These are phyloP conservation scores for Panus rudis DNA, from an alignment of 768 basidiomycete species.

Conservation along the genomic window DNA sequence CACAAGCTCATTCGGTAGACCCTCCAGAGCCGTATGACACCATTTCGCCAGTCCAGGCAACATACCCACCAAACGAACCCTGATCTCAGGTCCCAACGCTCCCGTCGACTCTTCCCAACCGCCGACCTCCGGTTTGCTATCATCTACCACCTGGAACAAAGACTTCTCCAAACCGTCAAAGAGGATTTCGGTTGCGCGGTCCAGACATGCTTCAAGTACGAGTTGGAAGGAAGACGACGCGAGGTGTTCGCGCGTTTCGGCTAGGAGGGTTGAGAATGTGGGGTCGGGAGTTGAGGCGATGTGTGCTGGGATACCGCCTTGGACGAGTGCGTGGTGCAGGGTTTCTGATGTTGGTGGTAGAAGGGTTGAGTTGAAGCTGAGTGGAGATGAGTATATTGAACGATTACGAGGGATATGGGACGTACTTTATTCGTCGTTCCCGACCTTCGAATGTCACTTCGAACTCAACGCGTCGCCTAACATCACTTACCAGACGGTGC, in stretches of 20 bases:
- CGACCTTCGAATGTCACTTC: slow-evolving; percentile 56
- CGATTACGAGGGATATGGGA: slow-evolving; percentile 4
- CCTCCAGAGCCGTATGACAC: slow-evolving; percentile 62
- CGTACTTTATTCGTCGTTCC: slow-evolving; percentile 51
- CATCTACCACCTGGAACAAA: slow-evolving; percentile 41
- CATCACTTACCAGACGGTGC: slow-evolving; percentile 60
- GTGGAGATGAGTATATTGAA: slow-evolving; percentile 4
- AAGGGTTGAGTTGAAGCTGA: slow-evolving; percentile 66
- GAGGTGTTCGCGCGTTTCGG: slow-evolving; percentile 60
- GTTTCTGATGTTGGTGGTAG: slow-evolving; percentile 70
- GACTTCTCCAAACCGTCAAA: slow-evolving; percentile 57
- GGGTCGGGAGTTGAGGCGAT: slow-evolving; percentile 32
- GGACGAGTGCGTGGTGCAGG: slow-evolving; percentile 59
- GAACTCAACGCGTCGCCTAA: slow-evolving; percentile 71
- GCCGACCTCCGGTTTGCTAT: slow-evolving; percentile 2
- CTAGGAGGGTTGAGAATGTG: slow-evolving; percentile 56
- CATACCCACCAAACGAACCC: slow-evolving; percentile 69
- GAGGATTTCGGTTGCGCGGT: slow-evolving; percentile 58
- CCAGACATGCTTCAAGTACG: slow-evolving; percentile 69
- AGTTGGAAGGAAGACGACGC: slow-evolving; percentile 61
- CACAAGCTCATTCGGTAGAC: slow-evolving; percentile 71
- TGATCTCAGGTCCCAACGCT: slow-evolving; percentile 31
- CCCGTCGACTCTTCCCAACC: slow-evolving; percentile 11
- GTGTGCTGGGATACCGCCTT: slow-evolving; percentile 45
- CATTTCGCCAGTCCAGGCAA: slow-evolving; percentile 76